Base-by-base conservation (phyloP, 1,284 basidiomycete genomes). In the Ustilago vetiveriae region DNA sequence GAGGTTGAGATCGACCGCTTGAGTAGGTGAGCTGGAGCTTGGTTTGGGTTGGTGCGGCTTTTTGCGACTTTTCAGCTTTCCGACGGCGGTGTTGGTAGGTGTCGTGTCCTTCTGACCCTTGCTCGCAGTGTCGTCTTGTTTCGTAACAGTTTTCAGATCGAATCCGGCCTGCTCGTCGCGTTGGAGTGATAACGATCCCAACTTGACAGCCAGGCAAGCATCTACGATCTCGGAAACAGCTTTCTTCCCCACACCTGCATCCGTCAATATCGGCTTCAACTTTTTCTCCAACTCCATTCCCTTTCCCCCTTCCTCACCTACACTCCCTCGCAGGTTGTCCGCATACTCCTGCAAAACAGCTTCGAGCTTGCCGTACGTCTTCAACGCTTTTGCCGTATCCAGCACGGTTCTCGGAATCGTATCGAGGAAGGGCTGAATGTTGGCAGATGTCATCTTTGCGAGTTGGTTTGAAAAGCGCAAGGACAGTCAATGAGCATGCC, bases 381-480 rank as follows among this genome's bases (percentile, higher is more conserved):
- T 70, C 53, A 75, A 65, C 13, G 63, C 66, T 29, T 51, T 57
- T 4, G 59, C 24, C 13, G 67, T 67, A 17, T 54, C 55, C 13
- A 72, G 2, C 90, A 66, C 57, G 7, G 69, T 40, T 17, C 52
- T 45, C 10, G 62, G 62, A 24, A 71, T 66, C 1, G 23, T 54
- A 17, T 29, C 19, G 19, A 71, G 42, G 22, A 55, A 58, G 2
- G 52, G 49, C 9, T 52, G 26, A 36, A 70, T 70, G 38, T 68
- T 24, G 19, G 17, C 11, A 13, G 19, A 35, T 26, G 38, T 49
- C 37, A 38, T 46, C 42, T 37, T 37, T 35, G 33, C n/a, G n/a
- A n/a, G n/a, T n/a, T n/a, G n/a, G n/a, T n/a, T n/a, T n/a, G n/a
- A n/a, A n/a, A n/a, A n/a, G n/a, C n/a, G n/a, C n/a, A n/a, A n/a